A percentile compares a stretch with the other conserved stretches of the same genome.
phyloP scores from a whole-genome alignment of 129 eudicot species.

The Pulicaria dysenterica region DNA sequence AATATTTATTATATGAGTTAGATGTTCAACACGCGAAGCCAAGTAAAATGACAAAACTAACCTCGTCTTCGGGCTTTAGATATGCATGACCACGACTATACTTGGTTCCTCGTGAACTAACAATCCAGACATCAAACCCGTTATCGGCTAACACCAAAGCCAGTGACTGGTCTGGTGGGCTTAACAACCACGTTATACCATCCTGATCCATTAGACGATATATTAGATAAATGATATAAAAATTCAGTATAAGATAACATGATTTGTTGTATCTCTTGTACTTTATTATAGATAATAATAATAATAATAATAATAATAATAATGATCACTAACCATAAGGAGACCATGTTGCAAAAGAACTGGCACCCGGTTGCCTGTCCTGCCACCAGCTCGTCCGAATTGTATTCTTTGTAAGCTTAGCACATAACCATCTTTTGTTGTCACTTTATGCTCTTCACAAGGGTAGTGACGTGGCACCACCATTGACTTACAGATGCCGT shows the following conservation, averaged over 20 bases:
- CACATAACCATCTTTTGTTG: constrained; percentile 62
- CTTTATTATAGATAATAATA: too few species aligned
- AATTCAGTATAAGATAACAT: background rate
- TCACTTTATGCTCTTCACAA: constrained; percentile 74
- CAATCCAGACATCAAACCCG: constrained; percentile 71
- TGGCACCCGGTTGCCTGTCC: constrained; percentile 42
- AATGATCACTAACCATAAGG: constrained; percentile 43
- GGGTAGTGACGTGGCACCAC: constrained; percentile 55
- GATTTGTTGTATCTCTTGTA: background rate
- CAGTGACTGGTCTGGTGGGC: constrained; percentile 64
- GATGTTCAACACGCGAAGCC: background rate
- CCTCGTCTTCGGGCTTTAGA: constrained; percentile 60
- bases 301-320: too few species aligned
- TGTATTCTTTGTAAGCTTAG: constrained; percentile 72
- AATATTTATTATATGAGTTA: background rate
- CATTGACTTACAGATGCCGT: constrained; percentile 57
- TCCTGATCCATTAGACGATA: constrained; percentile 38
- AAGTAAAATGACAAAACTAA: constrained; percentile 15
- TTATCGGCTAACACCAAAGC: constrained; percentile 68
- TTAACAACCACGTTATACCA: constrained; percentile 67
- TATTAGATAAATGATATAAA: background rate
- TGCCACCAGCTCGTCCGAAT: constrained; percentile 42
- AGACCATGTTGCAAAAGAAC: constrained; percentile 79
- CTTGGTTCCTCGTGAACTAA: constrained; percentile 69
- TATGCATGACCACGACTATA: constrained; percentile 58